These are phyloP conservation scores for Hypoxylon sp. DNA, from an alignment of 2,329 filamentous ascomycete species.

Conservation along the genomic window DNA sequence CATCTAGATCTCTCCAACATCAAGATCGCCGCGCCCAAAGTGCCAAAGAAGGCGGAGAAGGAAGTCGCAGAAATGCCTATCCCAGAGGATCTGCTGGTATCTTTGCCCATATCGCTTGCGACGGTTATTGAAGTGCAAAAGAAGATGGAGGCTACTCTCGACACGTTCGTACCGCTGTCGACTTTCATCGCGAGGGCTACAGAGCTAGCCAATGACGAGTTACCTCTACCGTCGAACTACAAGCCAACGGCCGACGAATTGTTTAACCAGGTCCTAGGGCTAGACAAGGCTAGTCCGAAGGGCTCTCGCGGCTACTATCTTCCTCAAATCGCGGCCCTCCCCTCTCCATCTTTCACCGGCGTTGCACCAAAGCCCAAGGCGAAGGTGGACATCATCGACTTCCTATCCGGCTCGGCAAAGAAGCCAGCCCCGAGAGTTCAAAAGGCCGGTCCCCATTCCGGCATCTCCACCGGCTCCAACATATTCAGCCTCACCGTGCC, in stretches of 20 bases:
- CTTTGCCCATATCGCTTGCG: constrained; percentile 78
- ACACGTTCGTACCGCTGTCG: constrained; percentile 81
- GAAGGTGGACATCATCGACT: constrained; percentile 81
- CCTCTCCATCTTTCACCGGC: constrained; percentile 52
- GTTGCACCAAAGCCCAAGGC: constrained; percentile 50
- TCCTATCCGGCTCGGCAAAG: constrained; percentile 63
- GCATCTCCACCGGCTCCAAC: constrained; percentile 68
- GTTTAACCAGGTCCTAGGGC: constrained; percentile 86
- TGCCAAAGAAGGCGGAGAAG: constrained; percentile 47
- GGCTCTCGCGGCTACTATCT: constrained; percentile 69
- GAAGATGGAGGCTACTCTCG: constrained; percentile 78
- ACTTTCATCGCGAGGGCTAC: constrained; percentile 87
- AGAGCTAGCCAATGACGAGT: constrained; percentile 85
- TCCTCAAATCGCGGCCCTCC: constrained; percentile 73
- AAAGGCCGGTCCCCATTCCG: constrained; percentile 52
- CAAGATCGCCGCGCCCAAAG: constrained; percentile 70
- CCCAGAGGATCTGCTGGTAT: constrained; percentile 63
- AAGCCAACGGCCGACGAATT: constrained; percentile 80
- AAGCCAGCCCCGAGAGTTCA: constrained; percentile 41
- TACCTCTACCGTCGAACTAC: constrained; percentile 71
- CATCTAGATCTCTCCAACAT: constrained; percentile 96
- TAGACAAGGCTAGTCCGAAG: constrained; percentile 60
- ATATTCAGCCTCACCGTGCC: constrained; percentile 84
- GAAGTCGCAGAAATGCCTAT: constrained; percentile 52
- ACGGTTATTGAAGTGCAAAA: constrained; percentile 83